Base-by-base conservation (phyloP, 345 rosid genomes). In the Conringia planisiliqua region DNA sequence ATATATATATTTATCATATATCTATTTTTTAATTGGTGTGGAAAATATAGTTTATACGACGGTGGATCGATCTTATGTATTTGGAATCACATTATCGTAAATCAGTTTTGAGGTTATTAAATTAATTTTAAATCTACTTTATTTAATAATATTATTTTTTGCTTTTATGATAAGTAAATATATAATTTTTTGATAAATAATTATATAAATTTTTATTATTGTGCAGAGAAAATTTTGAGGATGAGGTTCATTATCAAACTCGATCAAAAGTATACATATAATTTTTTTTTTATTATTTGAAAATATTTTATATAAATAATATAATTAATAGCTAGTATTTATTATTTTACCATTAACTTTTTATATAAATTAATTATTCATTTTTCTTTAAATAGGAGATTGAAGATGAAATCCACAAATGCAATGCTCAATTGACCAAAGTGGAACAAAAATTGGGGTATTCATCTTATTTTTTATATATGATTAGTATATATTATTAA, bases 181-280 rank as follows among this genome's bases (percentile, higher is more conserved):
- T 18, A 20, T 18, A 10, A n/a, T n/a, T n/a, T 51, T 72, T 20
- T 55, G 1, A 22, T 22, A 22, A 22, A 22, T 2, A 22, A 22
- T 1, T 22, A 22, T 22, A 22, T 22, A 22, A 7, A 4, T 44
- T 43, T 17, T 39, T 29, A 13, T 14, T 18, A 9, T n/a, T 27
- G 1, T 57, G 52, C 62, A 75, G 74, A 7, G 30, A 40, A 30
- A 68, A 2, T 7, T 10, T 18, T 48, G 78, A 11, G 7, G 46
- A 29, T 20, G 54, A 7, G 6, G 0, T 52, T 40, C 29, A 7
- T 40, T 35, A 9, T 33, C 64, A 61, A 20, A 8, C 32, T 40
- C 74, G 14, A 59, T 16, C 62, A 75, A 59, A 68, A 40, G 79
- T 46, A 76, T 11, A 68, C 40, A 68, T 30, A 14, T 3, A 67